phyloP scores from a whole-genome alignment of 192 early-diverging fungal species.

The Umbelopsis vinacea region DNA sequence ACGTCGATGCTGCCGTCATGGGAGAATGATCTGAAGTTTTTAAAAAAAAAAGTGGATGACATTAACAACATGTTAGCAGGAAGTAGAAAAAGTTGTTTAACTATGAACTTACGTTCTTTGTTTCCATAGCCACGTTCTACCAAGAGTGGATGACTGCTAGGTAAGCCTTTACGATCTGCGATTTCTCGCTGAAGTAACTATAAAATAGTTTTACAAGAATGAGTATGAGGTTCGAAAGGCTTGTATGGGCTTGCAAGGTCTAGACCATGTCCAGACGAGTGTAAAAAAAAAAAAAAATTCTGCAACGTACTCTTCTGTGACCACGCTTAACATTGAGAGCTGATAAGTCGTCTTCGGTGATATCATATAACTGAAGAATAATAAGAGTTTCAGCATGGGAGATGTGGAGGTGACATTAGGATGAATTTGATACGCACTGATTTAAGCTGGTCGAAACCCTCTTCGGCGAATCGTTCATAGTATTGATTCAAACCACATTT shows the following conservation, averaged over 20 bases:
- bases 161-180: slow-evolving; percentile 34
- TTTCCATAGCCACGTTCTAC: slow-evolving; percentile 18
- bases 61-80: background rate
- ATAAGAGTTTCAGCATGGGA: too few relatives aligned
- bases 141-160: slow-evolving; percentile 26
- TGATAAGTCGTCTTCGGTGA: slow-evolving; percentile 44
- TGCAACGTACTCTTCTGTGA: slow-evolving; percentile 45
- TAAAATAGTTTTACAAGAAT: background rate
- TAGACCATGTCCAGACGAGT: too few relatives aligned
- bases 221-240: too few relatives aligned
- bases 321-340: slow-evolving; percentile 46
- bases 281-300: background rate
- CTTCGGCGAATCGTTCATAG: slow-evolving; percentile 37
- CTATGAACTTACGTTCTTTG: slow-evolving; percentile 3
- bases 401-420: too few relatives aligned
- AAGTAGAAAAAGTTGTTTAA: background rate
- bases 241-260: too few relatives aligned
- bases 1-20: background rate
- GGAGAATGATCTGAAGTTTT: slow-evolving; percentile 2
- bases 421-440: slow-evolving; percentile 32
- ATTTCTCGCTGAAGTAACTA: slow-evolving; percentile 49
- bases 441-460: slow-evolving; percentile 47
- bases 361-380: slow-evolving; percentile 37
- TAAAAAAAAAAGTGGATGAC: background rate
- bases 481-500: slow-evolving; percentile 43